A percentile compares a stretch with the other conserved stretches of the same genome.
Evolutionary conservation across 345 rosid species (phyloP).

Genomic region (Eucalyptus fibrosa): DNA sequence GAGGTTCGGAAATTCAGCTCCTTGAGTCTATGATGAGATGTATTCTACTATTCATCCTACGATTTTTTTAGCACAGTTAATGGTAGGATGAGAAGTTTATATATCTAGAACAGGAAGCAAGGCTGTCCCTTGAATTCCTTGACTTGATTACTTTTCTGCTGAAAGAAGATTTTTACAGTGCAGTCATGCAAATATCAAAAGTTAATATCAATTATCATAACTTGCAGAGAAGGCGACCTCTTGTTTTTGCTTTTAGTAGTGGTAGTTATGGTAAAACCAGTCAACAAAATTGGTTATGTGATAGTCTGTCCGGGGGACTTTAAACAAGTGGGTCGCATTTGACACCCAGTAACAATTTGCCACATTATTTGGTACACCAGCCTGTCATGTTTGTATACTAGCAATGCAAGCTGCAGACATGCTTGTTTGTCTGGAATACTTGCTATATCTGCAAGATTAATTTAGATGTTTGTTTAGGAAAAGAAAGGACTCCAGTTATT

Average conservation of each 20-base stretch:
- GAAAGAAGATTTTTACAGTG: background rate
- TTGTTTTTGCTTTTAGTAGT: background rate
- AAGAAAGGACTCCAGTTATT: background rate
- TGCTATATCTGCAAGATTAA: background rate
- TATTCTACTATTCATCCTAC: background rate
- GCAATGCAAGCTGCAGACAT: background rate
- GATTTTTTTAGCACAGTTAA: background rate
- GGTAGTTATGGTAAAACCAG: background rate
- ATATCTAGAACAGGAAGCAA: background rate
- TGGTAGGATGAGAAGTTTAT: background rate
- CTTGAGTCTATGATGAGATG: background rate
- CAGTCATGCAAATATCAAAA: background rate
- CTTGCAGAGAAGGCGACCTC: background rate
- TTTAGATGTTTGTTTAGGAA: background rate
- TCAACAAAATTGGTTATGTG: background rate
- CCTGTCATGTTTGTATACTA: background rate
- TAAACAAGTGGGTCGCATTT: background rate
- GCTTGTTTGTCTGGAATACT: background rate
- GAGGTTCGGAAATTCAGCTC: background rate
- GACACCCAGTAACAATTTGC: background rate
- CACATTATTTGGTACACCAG: background rate
- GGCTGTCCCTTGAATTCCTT: background rate
- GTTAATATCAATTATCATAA: background rate
- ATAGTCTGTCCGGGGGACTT: background rate
- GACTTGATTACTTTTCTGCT: background rate